Evolutionary conservation across 768 basidiomycete species (phyloP), one percentile per base, ranked within the genome.

Genomic region (Tricholoma bakamatsutake): DNA sequence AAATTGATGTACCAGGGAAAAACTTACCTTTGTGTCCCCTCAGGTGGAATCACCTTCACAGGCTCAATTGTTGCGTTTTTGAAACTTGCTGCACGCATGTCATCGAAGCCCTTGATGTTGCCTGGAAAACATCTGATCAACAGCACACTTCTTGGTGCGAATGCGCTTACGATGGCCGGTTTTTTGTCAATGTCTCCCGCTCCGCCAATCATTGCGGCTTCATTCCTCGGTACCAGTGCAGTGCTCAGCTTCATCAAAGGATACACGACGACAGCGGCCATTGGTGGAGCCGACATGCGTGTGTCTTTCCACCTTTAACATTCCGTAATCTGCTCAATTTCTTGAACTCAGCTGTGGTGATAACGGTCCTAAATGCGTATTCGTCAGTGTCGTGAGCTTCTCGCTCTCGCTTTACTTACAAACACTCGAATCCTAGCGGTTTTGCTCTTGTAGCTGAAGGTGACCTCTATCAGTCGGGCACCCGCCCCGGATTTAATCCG

Each of bases 281-380:
- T 94, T 59, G 92, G 92, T 50, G 92, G 92, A 10, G 92, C 92
- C 27, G 92, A 94, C 65, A 94, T 94, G 92, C 92, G 90, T 92
- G 63, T 54, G 88, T 78, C 57, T 46, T 24, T 33, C 15, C 30
- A n/a, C 21, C 13, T 58, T 51, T 28, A 33, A 6, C 34, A 9
- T 55, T 43, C 42, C 31, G 12, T 47, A n/a, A 56, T 47, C 39
- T 35, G 37, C 31, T 54, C 62, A 61, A 43, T 4, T 43, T 47
- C 3, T 34, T 50, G 35, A 40, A 43, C 57, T 17, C 62, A 92
- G 90, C 92, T 51, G 91, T 94, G 31, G 88, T 94, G 4, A 93
- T 94, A 47, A 93, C 91, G 5, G 92, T 94, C 15, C 67, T 94
- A 57, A 94, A 94, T 66, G 90, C 92, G 11, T 94, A 93, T 70